phyloP scores from a whole-genome alignment of 2,329 filamentous ascomycete genomes.

The Dactylonectria estremocensis region DNA sequence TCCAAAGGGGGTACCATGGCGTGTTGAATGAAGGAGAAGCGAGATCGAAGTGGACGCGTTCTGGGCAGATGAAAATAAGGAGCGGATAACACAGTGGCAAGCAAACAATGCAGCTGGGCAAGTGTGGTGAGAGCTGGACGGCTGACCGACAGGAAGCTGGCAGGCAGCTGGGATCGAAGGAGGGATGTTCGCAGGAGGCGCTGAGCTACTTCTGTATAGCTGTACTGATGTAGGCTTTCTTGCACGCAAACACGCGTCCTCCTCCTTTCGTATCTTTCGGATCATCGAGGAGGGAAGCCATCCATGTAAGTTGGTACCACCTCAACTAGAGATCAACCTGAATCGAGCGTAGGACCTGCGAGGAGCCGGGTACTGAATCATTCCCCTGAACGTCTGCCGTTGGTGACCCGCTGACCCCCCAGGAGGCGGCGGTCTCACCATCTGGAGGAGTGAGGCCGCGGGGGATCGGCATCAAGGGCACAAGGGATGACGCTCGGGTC shows the following conservation, averaged over 20 bases:
- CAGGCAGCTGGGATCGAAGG: slow-evolving; percentile 37
- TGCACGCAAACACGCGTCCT: neutral
- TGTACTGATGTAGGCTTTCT: neutral
- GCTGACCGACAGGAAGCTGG: slow-evolving; percentile 46
- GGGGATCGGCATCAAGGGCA: neutral
- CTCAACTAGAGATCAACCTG: too few species aligned
- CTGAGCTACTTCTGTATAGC: neutral
- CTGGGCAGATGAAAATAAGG: slow-evolving; percentile 21
- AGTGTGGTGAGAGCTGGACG: slow-evolving; percentile 37
- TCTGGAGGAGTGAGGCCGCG: neutral
- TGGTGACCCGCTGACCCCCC: too few species aligned
- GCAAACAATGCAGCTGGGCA: slow-evolving; percentile 32
- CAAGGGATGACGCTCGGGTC: neutral
- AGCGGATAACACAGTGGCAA: slow-evolving; percentile 39
- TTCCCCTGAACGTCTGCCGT: too few species aligned
- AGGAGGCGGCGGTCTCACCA: neutral
- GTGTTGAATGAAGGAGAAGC: slow-evolving; percentile 19
- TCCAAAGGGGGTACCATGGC: slow-evolving; percentile 24
- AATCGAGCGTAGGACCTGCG: too few species aligned
- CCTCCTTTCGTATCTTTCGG: neutral
- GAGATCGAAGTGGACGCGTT: slow-evolving; percentile 30
- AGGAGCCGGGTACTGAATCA: too few species aligned
- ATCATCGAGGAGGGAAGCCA: neutral
- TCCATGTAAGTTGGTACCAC: neutral
- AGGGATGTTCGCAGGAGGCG: slow-evolving; percentile 37